A percentile compares a stretch with the other conserved stretches of the same genome.
Conservation (phyloP, 495 filamentous ascomycete genomes). For the Pyrenula aspistea region DNA sequence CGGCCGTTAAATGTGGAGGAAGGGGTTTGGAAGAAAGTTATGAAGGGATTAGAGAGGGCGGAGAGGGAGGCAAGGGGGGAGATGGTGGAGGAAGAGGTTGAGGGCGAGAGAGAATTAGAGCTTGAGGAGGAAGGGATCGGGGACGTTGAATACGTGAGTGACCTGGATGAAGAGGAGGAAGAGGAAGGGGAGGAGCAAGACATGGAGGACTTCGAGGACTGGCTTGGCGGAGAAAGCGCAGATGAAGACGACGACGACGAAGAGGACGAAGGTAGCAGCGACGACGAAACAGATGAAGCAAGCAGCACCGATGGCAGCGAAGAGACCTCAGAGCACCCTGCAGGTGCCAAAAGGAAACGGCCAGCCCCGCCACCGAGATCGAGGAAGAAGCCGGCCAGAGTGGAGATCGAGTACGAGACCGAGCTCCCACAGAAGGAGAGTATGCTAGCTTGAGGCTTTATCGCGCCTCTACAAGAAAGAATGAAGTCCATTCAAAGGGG, state of each 20-base stretch:
- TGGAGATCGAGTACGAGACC: slow-evolving; percentile 64
- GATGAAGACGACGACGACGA: slow-evolving; percentile 42
- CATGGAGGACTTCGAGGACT: slow-evolving; percentile 63
- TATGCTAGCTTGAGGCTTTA: slow-evolving; percentile 27
- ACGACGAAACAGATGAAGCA: slow-evolving; percentile 36
- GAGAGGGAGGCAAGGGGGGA: slow-evolving; percentile 77
- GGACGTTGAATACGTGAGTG: slow-evolving; percentile 76
- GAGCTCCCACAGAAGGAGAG: slow-evolving; percentile 40
- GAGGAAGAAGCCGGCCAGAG: slow-evolving; percentile 53
- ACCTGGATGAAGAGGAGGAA: slow-evolving; percentile 50
- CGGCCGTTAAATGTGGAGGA: slow-evolving; percentile 89
- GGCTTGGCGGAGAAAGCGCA: slow-evolving; percentile 51
- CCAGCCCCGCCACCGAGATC: slow-evolving; percentile 43
- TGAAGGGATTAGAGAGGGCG: slow-evolving; percentile 74
- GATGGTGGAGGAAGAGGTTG: slow-evolving; percentile 73
- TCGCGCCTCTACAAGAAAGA: too few species aligned
- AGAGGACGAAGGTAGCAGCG: slow-evolving; percentile 32
- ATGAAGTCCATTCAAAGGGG: too few species aligned
- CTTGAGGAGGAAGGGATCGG: slow-evolving; percentile 62
- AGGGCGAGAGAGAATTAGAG: slow-evolving; percentile 66
- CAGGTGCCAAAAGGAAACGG: slow-evolving; percentile 60
- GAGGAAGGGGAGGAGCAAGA: slow-evolving; percentile 30
- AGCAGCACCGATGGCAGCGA: slow-evolving; percentile 25
- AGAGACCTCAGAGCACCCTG: slow-evolving; percentile 27
- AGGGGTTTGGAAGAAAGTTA: slow-evolving; percentile 92